Base-by-base conservation (phyloP, 768 basidiomycete genomes). In the Coprinopsis strossmayeri region DNA sequence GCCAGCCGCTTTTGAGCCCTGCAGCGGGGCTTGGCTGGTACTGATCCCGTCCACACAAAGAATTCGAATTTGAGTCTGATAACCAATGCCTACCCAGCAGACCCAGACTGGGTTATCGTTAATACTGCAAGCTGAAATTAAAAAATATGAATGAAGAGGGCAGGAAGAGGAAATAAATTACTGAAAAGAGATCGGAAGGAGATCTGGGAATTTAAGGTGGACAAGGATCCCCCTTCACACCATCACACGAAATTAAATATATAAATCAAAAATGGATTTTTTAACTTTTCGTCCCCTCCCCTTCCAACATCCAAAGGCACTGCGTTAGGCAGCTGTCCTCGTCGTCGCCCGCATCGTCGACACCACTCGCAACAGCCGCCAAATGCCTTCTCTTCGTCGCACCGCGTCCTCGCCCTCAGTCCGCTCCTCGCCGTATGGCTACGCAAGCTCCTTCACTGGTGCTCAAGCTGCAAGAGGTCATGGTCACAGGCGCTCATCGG, bases 371-470 rank as follows among this genome's bases (percentile, higher is more conserved):
- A 39, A 35, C 26, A 24, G 37, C 34, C 41, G 34, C 43, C 7
- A 15, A 27, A 76, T 76, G 84, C 88, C 87, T 59, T 88, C 86
- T 68, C 83, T 90, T 57, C 87, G 87, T 69, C 84, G 87, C 59
- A 79, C 84, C 43, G 64, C 78, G 53, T 89, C 88, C 17, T 79
- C 82, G 49, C 81, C 84, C 35, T 66, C 74, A 18, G 84, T 84
- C 57, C 79, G 87, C 57, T 73, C 77, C 0, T 78, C 82, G 10
- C 88, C 87, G 2, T 90, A 89, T 63, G 75, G 69, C 25, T 64
- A 70, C 49, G 73, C 69, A 43, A 69, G 65, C 52, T 54, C 66
- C 39, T 53, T 50, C 41, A 55, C 53, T 34, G 57, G 64, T 50
- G 42, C 53, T n/a, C 52, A 59, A 48, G 64, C 59, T 45, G 59